A percentile compares a stretch with the other conserved stretches of the same genome.
phyloP scores from a whole-genome alignment of 768 basidiomycete genomes.

The Favolaschia claudopus region DNA sequence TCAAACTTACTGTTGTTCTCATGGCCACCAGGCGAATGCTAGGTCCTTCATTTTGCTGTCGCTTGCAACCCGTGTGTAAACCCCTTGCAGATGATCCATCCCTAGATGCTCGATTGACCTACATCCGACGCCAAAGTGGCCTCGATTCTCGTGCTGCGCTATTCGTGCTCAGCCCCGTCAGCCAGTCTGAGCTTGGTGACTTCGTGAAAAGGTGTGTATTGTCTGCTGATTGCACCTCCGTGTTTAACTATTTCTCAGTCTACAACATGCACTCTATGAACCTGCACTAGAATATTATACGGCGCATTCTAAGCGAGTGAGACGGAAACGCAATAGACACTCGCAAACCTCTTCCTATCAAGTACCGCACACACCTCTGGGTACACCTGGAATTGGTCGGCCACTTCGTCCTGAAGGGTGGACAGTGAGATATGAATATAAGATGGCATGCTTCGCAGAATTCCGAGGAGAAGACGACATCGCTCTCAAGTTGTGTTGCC shows the following conservation, averaged over 20 bases:
- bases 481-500: slow-evolving; percentile 78
- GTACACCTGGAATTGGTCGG: slow-evolving; percentile 52
- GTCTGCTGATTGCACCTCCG: not conserved
- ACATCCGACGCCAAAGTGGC: slow-evolving; percentile 85
- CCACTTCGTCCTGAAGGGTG: slow-evolving; percentile 87
- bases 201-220: slow-evolving; percentile 78
- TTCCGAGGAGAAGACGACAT: slow-evolving; percentile 93
- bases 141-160: slow-evolving; percentile 92
- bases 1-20: slow-evolving; percentile 94
- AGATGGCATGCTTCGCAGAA: slow-evolving; percentile 96
- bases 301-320: slow-evolving; percentile 89
- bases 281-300: slow-evolving; percentile 94
- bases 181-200: slow-evolving; percentile 82
- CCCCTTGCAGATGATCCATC: slow-evolving; percentile 74
- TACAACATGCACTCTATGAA: slow-evolving; percentile 90
- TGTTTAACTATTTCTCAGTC: slow-evolving; percentile 47
- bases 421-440: slow-evolving; percentile 97
- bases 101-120: slow-evolving; percentile 85
- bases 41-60: slow-evolving; percentile 55
- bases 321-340: slow-evolving; percentile 88
- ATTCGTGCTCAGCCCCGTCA: slow-evolving; percentile 95
- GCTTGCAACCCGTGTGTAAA: not conserved
- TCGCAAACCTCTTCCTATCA: slow-evolving; percentile 66
- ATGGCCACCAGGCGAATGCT: slow-evolving; percentile 89
- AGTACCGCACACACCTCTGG: slow-evolving; percentile 56